Evolutionary conservation across 2,329 filamentous ascomycete species (phyloP), one percentile per base, ranked within the genome.

Genomic region (Penicillium sp.): DNA sequence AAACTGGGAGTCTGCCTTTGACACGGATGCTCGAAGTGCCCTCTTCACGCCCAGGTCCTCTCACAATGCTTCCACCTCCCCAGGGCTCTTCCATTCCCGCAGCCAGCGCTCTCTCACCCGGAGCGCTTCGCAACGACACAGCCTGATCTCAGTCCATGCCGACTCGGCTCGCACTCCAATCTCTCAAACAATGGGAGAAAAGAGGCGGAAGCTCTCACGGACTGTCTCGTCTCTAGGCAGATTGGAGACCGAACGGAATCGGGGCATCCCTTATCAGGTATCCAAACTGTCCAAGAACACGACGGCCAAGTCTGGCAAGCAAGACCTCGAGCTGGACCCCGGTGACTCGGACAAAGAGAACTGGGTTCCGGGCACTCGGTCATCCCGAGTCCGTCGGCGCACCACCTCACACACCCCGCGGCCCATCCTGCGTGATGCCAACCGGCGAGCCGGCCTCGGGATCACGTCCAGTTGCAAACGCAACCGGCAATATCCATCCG

Each of bases 311-410:
- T 63, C 70, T 61, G 59, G 70, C 70, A 69, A 66, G 60, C 63
- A 74, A 67, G 70, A 81, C 67, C 50, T 75, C 39, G 75, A 80
- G 75, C 67, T 80, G 67, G 72, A 85, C 16, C 85, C 77, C 73
- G 81, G 86, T 50, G 93, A 96, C 69, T 96, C 92, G 1, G 94
- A 98, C 74, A 98, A 98, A 78, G 94, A 98, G 78, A 98, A 98
- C 71, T 96, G 92, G 85, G 76, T 83, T 41, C 84, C 84, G 2
- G 80, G 80, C 4, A 81, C 79, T 22, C 73, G 75, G 37, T 64
- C 68, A 18, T 71, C 76, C 11, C 70, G 72, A 39, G 84, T 70
- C 41, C 75, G 74, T 55, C 73, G 74, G 37, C 70, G 71, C 4
- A 67, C 65, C 19, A 61, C 66, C 24, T 69, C 68, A n/a, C 68